Percentiles rank a stretch among this genome's conserved stretches.
These are phyloP conservation scores for Rickenella mellea DNA, from an alignment of 768 basidiomycete genomes.

Conservation along the genomic window DNA sequence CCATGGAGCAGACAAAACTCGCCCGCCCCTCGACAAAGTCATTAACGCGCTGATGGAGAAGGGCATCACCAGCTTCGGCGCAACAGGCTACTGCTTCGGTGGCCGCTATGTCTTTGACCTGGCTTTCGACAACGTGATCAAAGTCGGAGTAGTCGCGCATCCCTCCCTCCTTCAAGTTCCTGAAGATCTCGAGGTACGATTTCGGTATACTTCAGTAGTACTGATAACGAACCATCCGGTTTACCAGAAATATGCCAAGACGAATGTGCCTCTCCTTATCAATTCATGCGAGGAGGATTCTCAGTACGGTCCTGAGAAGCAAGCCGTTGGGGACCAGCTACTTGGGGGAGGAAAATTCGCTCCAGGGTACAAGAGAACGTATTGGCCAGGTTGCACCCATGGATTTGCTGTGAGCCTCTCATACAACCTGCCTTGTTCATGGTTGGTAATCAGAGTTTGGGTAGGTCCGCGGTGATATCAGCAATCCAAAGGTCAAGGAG, in stretches of 20 bases:
- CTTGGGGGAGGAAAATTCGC: constrained; percentile 32
- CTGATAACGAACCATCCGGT: neutral
- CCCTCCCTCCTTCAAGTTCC: constrained; percentile 54
- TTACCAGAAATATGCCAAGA: constrained; percentile 34
- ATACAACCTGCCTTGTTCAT: neutral
- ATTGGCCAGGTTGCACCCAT: constrained; percentile 39
- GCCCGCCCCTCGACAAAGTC: constrained; percentile 46
- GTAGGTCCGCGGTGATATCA: constrained; percentile 14
- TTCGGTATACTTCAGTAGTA: constrained; percentile 1
- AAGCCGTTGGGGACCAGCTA: constrained; percentile 37
- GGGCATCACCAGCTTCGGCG: constrained; percentile 50
- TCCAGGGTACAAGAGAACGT: constrained; percentile 39
- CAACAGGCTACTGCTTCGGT: constrained; percentile 64
- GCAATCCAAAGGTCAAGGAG: constrained; percentile 41
- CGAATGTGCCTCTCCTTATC: constrained; percentile 54
- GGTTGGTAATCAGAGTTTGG: neutral
- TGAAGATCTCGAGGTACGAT: constrained; percentile 47
- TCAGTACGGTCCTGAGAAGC: constrained; percentile 38
- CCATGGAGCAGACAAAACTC: constrained; percentile 31
- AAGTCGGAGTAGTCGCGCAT: constrained; percentile 43
- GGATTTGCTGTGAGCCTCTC: constrained; percentile 48
- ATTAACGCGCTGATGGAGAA: constrained; percentile 44
- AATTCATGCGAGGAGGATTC: constrained; percentile 51
- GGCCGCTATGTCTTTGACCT: constrained; percentile 60
- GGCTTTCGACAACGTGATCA: constrained; percentile 43